Evolutionary conservation across 2,329 filamentous ascomycete genomes (phyloP).

Genomic region (Sordariomycetes sp.): DNA sequence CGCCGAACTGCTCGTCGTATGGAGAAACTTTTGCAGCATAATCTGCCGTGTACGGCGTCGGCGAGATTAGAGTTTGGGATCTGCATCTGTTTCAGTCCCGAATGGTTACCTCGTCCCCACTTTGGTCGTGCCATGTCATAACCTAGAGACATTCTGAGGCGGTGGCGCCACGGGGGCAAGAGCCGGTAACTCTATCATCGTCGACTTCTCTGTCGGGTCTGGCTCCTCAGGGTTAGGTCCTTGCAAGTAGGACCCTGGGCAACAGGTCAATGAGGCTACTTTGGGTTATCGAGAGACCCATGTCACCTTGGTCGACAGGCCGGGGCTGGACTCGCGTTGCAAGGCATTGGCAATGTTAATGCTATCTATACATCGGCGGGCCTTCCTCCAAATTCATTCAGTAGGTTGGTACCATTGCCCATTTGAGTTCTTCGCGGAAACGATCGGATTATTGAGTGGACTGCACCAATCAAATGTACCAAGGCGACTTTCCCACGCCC

Average conservation of each 20-base stretch:
- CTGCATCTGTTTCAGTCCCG: not conserved
- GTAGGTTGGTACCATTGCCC: too few relatives aligned
- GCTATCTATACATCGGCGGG: not conserved
- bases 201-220: not conserved
- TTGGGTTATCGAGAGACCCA: not conserved
- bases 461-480: too few relatives aligned
- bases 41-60: not conserved
- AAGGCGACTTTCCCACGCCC: too few relatives aligned
- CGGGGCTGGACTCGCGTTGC: not conserved
- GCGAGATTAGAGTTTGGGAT: not conserved
- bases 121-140: not conserved
- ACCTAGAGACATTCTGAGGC: not conserved
- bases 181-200: not conserved
- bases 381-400: not conserved
- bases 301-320: not conserved
- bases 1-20: too few relatives aligned
- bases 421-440: too few relatives aligned
- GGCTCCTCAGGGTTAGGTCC: too few relatives aligned
- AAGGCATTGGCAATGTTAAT: not conserved
- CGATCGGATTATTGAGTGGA: too few relatives aligned
- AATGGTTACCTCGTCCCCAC: not conserved
- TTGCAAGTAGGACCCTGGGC: too few relatives aligned
- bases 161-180: not conserved
- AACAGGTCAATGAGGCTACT: not conserved
- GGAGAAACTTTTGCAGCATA: not conserved